These are phyloP conservation scores for Candida qinlingensis DNA, from an alignment of 805 yeast species.

Conservation along the genomic window DNA sequence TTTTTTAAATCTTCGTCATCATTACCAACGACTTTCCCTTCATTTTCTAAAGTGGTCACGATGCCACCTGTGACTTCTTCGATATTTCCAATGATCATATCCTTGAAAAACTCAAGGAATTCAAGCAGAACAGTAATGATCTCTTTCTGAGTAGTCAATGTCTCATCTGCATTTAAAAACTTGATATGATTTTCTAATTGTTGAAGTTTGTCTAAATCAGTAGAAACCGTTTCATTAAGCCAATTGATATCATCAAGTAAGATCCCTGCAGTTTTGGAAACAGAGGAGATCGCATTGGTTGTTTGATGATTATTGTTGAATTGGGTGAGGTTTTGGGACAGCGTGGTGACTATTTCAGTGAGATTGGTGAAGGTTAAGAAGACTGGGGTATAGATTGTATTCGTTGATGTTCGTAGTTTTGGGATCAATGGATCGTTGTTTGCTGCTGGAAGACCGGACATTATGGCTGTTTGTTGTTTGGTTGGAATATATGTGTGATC, in stretches of 20 bases:
- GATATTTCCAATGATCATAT: constrained; percentile 6
- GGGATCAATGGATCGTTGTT: constrained; percentile 8
- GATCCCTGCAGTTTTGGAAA: neutral
- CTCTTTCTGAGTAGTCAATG: constrained; percentile 7
- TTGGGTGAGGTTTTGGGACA: neutral
- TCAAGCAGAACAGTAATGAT: constrained; percentile 8
- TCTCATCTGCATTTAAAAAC: constrained; percentile 10
- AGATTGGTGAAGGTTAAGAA: constrained; percentile 3
- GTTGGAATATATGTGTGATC: neutral
- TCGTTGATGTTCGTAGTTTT: constrained; percentile 2
- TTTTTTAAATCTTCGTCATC: neutral
- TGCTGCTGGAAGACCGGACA: constrained; percentile 7
- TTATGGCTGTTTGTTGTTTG: neutral
- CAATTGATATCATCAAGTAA: constrained; percentile 6
- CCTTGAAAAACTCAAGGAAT: constrained; percentile 8
- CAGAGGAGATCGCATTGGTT: neutral
- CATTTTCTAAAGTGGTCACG: no score
- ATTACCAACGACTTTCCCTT: neutral
- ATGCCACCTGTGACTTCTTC: neutral
- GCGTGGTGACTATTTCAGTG: constrained; percentile 1
- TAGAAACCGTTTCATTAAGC: constrained; percentile 4
- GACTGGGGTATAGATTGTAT: constrained; percentile 5
- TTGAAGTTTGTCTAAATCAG: constrained; percentile 2
- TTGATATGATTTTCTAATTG: constrained; percentile 7
- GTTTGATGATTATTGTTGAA: neutral